Conservation (phyloP, 768 basidiomycete genomes). For the Trametes sanguinea region DNA sequence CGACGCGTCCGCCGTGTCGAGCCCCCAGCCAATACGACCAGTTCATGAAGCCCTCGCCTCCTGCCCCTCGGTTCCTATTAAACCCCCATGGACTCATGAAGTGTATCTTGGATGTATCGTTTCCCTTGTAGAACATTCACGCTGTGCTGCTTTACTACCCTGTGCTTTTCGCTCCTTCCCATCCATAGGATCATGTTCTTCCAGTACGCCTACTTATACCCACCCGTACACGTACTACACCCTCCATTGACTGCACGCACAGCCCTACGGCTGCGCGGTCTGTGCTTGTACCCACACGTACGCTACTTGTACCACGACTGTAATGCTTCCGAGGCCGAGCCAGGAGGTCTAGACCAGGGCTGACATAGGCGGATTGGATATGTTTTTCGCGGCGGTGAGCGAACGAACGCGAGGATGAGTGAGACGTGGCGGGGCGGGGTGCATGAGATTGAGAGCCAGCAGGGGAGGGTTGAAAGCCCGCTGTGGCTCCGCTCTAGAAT, state of each 20-base stretch:
- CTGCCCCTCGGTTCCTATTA: background rate
- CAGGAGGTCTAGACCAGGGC: background rate
- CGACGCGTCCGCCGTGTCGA: conserved; percentile 14
- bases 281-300: background rate
- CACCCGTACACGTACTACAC: conserved; percentile 2
- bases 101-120: background rate
- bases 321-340: background rate
- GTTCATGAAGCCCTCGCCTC: background rate
- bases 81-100: too few relatives aligned
- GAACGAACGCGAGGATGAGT: background rate
- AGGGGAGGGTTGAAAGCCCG: conserved; percentile 18
- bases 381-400: background rate
- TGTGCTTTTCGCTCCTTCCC: background rate
- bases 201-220: conserved; percentile 4
- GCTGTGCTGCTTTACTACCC: background rate
- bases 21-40: background rate
- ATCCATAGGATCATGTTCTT: background rate
- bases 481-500: conserved; percentile 27
- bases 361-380: background rate
- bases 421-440: conserved; percentile 6
- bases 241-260: too few relatives aligned
- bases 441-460: background rate
- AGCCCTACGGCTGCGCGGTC: background rate
- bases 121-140: background rate
- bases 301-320: conserved; percentile 7